Conservation (phyloP, 305 asterid species). For the Rubia balearica region DNA sequence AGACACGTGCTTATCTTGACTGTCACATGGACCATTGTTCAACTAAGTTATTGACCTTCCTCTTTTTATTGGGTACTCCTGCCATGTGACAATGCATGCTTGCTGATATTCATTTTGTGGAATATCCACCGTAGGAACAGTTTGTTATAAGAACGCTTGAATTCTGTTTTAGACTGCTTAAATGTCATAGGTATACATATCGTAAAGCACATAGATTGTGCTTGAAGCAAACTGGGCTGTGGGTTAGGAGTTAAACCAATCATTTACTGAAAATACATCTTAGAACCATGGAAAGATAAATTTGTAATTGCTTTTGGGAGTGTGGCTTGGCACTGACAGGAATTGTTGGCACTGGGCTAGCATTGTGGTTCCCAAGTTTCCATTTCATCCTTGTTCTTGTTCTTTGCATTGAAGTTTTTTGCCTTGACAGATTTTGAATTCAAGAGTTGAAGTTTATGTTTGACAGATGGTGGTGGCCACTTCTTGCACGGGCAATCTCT, state of each 20-base stretch:
- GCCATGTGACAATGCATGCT: not conserved
- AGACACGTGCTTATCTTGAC: conserved; percentile 5
- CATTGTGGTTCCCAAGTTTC: not conserved
- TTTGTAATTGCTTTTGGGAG: not conserved
- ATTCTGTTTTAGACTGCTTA: not conserved
- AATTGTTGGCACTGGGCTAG: not conserved
- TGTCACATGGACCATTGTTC: conserved; percentile 8
- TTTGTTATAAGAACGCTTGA: not conserved
- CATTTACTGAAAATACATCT: not conserved
- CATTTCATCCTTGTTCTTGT: not conserved
- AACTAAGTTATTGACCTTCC: not conserved
- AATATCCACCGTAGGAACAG: not conserved
- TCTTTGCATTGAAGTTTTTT: not conserved
- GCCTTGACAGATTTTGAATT: not conserved
- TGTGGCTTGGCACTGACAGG: not conserved
- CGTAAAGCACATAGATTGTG: not conserved
- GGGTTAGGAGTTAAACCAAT: not conserved
- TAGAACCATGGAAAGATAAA: not conserved
- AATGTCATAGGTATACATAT: not conserved
- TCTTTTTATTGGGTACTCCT: not conserved
- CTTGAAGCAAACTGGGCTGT: conserved; percentile 4
- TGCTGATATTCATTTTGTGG: not conserved
- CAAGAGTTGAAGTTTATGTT: not conserved
- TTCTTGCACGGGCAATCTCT: conserved; percentile 33
- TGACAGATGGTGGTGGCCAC: conserved; percentile 29